A percentile compares a stretch with the other conserved stretches of the same genome.
phyloP scores from a whole-genome alignment of 2,329 filamentous ascomycete genomes.

The Aspergillus sojae region DNA sequence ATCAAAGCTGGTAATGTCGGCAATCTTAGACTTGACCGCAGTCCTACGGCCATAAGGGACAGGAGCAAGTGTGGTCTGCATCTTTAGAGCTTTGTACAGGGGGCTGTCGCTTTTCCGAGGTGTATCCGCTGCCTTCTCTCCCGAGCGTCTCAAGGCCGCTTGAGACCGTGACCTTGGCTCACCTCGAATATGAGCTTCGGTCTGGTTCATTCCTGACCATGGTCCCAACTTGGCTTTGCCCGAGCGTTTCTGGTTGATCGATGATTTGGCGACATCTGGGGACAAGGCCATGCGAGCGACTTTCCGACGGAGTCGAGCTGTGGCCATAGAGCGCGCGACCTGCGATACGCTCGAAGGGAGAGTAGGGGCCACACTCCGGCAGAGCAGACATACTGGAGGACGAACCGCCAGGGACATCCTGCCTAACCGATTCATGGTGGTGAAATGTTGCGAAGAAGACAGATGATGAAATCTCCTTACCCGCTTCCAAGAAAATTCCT shows the following conservation, averaged over 20 bases:
- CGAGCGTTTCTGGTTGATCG: slow-evolving; percentile 39
- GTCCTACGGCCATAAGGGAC: slow-evolving; percentile 72
- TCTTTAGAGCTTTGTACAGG: slow-evolving; percentile 82
- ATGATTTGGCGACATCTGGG: slow-evolving; percentile 31
- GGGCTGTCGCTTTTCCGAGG: slow-evolving; percentile 51
- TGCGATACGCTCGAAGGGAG: slow-evolving; percentile 29
- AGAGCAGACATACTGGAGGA: slow-evolving; percentile 36
- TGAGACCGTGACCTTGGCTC: slow-evolving; percentile 37
- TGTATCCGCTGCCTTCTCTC: slow-evolving; percentile 34
- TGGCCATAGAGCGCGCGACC: slow-evolving; percentile 35
- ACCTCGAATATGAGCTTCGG: slow-evolving; percentile 48
- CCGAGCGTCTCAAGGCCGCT: slow-evolving; percentile 49
- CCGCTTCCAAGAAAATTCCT: background rate
- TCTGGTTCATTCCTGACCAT: slow-evolving; percentile 63
- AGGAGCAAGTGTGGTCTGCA: slow-evolving; percentile 79
- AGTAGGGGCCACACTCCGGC: slow-evolving; percentile 30
- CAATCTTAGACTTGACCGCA: slow-evolving; percentile 63
- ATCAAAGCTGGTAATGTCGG: slow-evolving; percentile 75
- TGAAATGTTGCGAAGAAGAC: slow-evolving; percentile 1
- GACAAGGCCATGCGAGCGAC: slow-evolving; percentile 43
- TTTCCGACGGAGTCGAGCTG: slow-evolving; percentile 35
- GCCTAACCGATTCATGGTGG: slow-evolving; percentile 24
- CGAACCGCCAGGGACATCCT: slow-evolving; percentile 33
- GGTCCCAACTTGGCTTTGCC: slow-evolving; percentile 53
- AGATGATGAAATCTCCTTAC: slow-evolving; percentile 2